A percentile compares a stretch with the other conserved stretches of the same genome.
Evolutionary conservation across 768 basidiomycete genomes (phyloP).

Genomic region (Tricholoma flavovirens): DNA sequence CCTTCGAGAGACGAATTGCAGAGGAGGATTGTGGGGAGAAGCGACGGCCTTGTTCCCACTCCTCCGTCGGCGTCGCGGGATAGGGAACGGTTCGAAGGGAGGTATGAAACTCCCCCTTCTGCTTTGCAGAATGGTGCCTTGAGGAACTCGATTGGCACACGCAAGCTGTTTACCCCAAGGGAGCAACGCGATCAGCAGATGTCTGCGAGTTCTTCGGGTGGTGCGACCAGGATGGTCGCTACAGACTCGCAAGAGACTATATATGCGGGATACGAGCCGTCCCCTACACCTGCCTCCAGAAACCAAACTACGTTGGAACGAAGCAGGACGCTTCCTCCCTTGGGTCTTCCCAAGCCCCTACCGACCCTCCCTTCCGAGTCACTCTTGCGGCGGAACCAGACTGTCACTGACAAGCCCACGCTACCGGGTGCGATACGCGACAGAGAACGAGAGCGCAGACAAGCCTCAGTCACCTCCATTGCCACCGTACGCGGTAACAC

Average conservation of each 20-base stretch:
- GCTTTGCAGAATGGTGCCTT: background rate
- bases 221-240: conserved; percentile 22
- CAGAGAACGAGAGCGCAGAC: conserved; percentile 15
- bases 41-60: conserved; percentile 27
- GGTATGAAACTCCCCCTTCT: conserved; percentile 20
- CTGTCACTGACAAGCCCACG: conserved; percentile 8
- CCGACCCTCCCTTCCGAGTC: conserved; percentile 50
- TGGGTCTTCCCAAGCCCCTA: conserved; percentile 54
- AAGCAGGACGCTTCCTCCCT: conserved; percentile 39
- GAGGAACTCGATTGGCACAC: conserved; percentile 19
- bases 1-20: conserved; percentile 35
- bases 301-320: conserved; percentile 30
- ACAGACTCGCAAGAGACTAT: conserved; percentile 40
- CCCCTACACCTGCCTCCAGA: conserved; percentile 39
- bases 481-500: conserved; percentile 41
- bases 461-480: conserved; percentile 31
- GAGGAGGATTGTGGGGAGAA: conserved; percentile 28
- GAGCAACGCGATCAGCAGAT: conserved; percentile 45
- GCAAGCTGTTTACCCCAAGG: conserved; percentile 53
- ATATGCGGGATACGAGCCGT: conserved; percentile 32
- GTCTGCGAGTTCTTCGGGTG: background rate
- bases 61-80: conserved; percentile 24
- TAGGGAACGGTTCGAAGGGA: conserved; percentile 8
- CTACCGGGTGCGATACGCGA: conserved; percentile 30
- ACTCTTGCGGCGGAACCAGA: conserved; percentile 16